Percentiles rank a stretch among this genome's conserved stretches.
These are phyloP conservation scores for Ceratocystis diversiconidia DNA, from an alignment of 2,329 filamentous ascomycete genomes.

Conservation along the genomic window DNA sequence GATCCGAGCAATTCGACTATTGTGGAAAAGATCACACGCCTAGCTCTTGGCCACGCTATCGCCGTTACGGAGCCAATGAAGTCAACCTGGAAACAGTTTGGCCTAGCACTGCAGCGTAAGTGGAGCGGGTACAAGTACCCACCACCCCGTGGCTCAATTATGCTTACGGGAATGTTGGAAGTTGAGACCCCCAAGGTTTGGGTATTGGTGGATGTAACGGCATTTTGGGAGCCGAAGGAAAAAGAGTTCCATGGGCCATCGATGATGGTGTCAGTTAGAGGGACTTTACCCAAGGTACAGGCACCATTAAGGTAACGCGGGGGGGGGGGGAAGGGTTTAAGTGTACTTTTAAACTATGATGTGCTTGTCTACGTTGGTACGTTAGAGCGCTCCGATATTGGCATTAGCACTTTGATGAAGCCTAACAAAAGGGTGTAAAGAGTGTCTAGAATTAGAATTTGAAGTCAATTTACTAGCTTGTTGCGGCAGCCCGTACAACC, in stretches of 20 bases:
- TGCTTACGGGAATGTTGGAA: conserved; percentile 34
- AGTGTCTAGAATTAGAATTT: no score
- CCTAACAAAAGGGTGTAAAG: no score
- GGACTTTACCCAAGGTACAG: conserved; percentile 20
- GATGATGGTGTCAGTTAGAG: conserved; percentile 11
- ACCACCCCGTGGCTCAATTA: conserved; percentile 34
- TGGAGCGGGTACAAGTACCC: conserved; percentile 27
- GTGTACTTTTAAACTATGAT: neutral
- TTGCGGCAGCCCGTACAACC: no score
- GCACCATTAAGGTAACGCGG: conserved; percentile 7
- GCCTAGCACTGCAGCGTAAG: conserved; percentile 22
- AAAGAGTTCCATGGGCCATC: conserved; percentile 24
- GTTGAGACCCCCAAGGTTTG: conserved; percentile 28
- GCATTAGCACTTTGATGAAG: no score
- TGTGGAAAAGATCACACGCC: conserved; percentile 18
- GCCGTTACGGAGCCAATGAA: conserved; percentile 19
- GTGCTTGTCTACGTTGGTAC: neutral
- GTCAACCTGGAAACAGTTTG: conserved; percentile 17
- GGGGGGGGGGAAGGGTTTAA: neutral
- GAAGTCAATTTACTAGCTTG: no score
- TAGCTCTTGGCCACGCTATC: conserved; percentile 18
- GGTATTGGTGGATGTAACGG: conserved; percentile 32
- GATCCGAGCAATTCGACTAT: conserved; percentile 8
- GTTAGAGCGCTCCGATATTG: neutral
- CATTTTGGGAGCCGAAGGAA: conserved; percentile 37